These are phyloP conservation scores for Pneumocystis oryctolagi DNA, from an alignment of 1,139 yeast species.

Conservation along the genomic window DNA sequence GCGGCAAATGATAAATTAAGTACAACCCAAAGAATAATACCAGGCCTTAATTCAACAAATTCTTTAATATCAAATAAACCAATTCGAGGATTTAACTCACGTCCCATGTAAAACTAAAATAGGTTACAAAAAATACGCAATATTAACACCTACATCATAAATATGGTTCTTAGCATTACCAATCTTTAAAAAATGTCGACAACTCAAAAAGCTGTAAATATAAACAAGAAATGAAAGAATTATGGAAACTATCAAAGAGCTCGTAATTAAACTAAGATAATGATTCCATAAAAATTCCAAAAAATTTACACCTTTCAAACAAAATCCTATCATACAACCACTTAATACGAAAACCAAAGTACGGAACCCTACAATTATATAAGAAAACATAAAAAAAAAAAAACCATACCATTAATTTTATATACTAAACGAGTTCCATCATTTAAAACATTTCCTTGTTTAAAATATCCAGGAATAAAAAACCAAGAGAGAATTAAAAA, in stretches of 20 bases:
- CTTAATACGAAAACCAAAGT: constrained; percentile 12
- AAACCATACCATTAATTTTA: constrained; percentile 64
- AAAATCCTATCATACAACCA: constrained; percentile 10
- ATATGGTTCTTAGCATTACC: constrained; percentile 67
- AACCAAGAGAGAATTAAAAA: constrained; percentile 48
- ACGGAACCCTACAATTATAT: constrained; percentile 12
- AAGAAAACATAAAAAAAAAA: constrained; percentile 29
- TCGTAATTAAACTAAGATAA: constrained; percentile 47
- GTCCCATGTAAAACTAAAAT: constrained; percentile 70
- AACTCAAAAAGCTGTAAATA: constrained; percentile 40
- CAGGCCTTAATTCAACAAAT: constrained; percentile 91
- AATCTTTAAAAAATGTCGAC: constrained; percentile 61
- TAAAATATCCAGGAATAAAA: constrained; percentile 54
- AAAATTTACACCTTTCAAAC: constrained; percentile 53
- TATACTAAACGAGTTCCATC: constrained; percentile 60
- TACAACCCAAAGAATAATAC: constrained; percentile 71
- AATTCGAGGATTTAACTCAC: constrained; percentile 84
- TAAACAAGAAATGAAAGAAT: constrained; percentile 52
- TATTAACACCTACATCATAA: constrained; percentile 35
- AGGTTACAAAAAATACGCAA: neutral
- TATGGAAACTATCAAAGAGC: constrained; percentile 50
- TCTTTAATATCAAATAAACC: constrained; percentile 63
- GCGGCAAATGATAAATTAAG: constrained; percentile 69
- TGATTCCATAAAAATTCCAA: constrained; percentile 58
- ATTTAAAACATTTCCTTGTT: constrained; percentile 55